These are phyloP conservation scores for Phytophthora melonis DNA, from an alignment of 352 stramenopile genomes.

Conservation along the genomic window DNA sequence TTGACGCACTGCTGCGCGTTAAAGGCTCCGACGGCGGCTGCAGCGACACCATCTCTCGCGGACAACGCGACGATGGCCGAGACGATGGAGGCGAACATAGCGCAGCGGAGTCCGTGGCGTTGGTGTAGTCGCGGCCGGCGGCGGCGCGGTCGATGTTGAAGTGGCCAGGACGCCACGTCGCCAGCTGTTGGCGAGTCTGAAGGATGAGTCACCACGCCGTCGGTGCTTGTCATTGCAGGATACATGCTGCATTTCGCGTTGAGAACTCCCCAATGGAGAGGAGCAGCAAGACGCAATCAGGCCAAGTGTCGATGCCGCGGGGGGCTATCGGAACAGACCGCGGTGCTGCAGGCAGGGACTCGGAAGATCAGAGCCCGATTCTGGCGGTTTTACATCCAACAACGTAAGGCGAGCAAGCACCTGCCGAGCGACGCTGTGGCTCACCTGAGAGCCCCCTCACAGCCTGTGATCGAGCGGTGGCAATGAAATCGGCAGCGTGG, in stretches of 20 bases:
- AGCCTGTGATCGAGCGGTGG: neutral
- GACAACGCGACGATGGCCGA: constrained; percentile 20
- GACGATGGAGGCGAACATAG: neutral
- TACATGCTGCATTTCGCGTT: no score
- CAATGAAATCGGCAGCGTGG: neutral
- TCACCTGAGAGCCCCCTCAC: no score
- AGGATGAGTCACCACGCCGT: constrained; percentile 11
- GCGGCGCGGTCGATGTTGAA: constrained; percentile 6
- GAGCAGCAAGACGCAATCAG: no score
- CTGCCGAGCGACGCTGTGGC: no score
- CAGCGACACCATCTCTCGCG: neutral
- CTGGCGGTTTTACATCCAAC: no score
- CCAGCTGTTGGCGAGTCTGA: neutral
- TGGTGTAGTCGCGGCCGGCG: constrained; percentile 12
- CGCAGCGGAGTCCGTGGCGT: constrained; percentile 5
- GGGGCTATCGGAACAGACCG: no score
- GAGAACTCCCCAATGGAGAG: no score
- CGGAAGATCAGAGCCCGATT: no score
- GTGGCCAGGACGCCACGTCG: constrained; percentile 3
- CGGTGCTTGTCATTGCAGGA: neutral
- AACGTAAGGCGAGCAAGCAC: no score
- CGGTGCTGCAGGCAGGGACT: no score
- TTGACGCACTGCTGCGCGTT: constrained; percentile 52
- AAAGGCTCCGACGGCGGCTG: constrained; percentile 44
- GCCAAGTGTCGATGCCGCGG: no score